Base-by-base conservation (phyloP, 345 rosid species). In the Cardamine occulta region DNA sequence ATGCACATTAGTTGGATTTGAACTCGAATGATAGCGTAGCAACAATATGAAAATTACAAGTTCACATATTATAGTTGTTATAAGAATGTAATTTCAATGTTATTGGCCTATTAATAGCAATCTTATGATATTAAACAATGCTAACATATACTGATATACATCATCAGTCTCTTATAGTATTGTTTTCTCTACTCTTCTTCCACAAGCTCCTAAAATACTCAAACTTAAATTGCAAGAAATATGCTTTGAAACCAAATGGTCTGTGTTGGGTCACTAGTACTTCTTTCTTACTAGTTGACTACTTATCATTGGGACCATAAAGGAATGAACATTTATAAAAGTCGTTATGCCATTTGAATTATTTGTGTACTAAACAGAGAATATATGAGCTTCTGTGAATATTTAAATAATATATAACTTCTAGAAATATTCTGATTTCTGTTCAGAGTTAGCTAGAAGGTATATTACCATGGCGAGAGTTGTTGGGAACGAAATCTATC, bases 221-320 rank as follows among this genome's bases (percentile, higher is more conserved):
- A 54, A 54, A 49, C 56, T 45, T 45, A 54, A 64, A 64, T 56
- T 37, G 35, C 28, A 54, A 57, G 59, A 59, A 23, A 48, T 67
- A 37, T 74, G 62, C 73, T 49, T 67, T 37, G 26, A 74, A 67
- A 49, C 19, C 62, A 67, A 58, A 58, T 37, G 28, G 60, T 58
- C 17, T 57, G 2, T 56, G 17, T 47, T 28, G 17, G 52, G 66
- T 24, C 51, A 29, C 31, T 29, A 66, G 12, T 56, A 65, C 58
- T 19, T 6, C 8, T 66, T 74, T 66, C 31, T 34, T 42, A 26
- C 72, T 47, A 67, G 54, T 59, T 75, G 74, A 67, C 68, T 60
- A 67, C 68, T 75, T 72, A 63, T 17, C 21, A 19, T 11, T 53
- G 79, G 79, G 74, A 76, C 79, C 74, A 76, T 39, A 68, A 14